Evolutionary conservation across 2,329 filamentous ascomycete genomes (phyloP).

Genomic region (Ophiostoma quercus): DNA sequence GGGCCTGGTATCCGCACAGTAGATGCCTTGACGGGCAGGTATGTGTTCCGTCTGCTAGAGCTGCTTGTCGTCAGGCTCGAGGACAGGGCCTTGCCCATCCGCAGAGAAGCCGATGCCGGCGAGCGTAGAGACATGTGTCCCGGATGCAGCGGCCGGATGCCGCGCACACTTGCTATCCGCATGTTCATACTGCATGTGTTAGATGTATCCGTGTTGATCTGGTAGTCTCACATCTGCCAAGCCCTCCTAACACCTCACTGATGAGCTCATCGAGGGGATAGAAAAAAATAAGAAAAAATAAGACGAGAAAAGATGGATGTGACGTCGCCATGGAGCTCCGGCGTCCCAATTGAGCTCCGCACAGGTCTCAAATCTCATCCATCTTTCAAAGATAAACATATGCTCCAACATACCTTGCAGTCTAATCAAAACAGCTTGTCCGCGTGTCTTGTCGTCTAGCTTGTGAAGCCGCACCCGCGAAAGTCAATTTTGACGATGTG

Average conservation of each 20-base stretch:
- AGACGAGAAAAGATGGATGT: neutral
- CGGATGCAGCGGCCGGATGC: constrained; percentile 17
- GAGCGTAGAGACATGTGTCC: constrained; percentile 4
- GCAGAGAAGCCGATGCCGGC: neutral
- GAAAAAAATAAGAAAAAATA: neutral
- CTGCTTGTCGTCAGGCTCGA: constrained; percentile 13
- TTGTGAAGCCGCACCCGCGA: neutral
- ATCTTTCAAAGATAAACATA: neutral
- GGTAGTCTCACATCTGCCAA: neutral
- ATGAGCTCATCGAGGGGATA: neutral
- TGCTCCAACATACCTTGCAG: neutral
- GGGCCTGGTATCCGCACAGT: constrained; percentile 10
- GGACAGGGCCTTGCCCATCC: neutral
- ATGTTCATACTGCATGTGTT: constrained; percentile 5
- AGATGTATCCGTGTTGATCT: neutral
- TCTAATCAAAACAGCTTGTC: neutral
- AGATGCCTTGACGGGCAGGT: constrained; percentile 11
- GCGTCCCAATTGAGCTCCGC: neutral
- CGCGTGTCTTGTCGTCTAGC: neutral
- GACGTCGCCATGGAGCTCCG: neutral
- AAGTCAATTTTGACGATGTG: constrained; percentile 13
- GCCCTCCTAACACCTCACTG: neutral
- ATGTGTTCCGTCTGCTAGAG: neutral
- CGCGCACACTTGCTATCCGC: constrained; percentile 15
- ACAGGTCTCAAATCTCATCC: neutral